Conservation (phyloP, 2,329 filamentous ascomycete genomes). For the Clonostachys rosea region DNA sequence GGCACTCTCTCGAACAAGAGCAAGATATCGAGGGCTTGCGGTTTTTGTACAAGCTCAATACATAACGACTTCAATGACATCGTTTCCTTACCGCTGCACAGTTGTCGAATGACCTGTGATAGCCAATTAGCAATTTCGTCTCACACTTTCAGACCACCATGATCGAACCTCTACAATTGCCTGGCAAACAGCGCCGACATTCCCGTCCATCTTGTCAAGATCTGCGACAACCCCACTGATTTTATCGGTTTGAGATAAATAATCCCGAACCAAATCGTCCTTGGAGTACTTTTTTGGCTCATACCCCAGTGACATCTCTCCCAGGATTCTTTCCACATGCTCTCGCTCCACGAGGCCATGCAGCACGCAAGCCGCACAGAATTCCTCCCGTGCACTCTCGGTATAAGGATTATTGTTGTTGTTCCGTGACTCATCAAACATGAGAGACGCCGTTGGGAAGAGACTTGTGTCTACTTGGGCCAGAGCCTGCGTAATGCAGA, state of each 20-base stretch:
- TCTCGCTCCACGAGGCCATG: constrained; percentile 78
- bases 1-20: constrained; percentile 69
- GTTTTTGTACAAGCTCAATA: constrained; percentile 66
- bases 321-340: constrained; percentile 74
- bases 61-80: constrained; percentile 76
- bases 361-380: constrained; percentile 84
- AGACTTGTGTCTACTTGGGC: constrained; percentile 78
- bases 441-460: constrained; percentile 56
- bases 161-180: constrained; percentile 64
- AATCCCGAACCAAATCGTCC: constrained; percentile 74
- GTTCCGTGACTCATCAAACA: constrained; percentile 55
- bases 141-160: neutral
- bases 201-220: constrained; percentile 86
- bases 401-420: constrained; percentile 52
- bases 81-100: constrained; percentile 71
- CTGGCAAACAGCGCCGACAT: constrained; percentile 78
- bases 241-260: constrained; percentile 69
- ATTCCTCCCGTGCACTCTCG: constrained; percentile 62
- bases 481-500: constrained; percentile 66
- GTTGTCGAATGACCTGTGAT: constrained; percentile 57
- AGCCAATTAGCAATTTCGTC: neutral
- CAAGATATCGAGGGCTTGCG: constrained; percentile 68
- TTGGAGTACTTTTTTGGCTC: constrained; percentile 74
- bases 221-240: constrained; percentile 75
- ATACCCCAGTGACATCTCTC: constrained; percentile 78